Conservation (phyloP, 2,329 filamentous ascomycete genomes). For the Sporothrix pallida region DNA sequence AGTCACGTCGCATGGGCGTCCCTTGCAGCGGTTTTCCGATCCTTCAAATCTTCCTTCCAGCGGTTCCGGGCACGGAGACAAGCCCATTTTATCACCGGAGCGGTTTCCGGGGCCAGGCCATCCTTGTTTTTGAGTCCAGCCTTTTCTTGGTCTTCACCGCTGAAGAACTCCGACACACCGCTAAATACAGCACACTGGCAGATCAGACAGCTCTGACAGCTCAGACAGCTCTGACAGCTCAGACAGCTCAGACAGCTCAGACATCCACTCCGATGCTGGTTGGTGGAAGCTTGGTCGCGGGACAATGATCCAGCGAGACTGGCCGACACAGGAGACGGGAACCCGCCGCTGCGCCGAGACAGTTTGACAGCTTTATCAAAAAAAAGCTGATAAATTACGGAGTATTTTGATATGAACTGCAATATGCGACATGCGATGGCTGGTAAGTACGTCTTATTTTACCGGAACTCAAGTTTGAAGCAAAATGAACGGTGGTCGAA, state of each 20-base stretch:
- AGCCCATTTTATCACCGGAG: slow-evolving; percentile 13
- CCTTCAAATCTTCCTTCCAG: not conserved
- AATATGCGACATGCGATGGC: no score
- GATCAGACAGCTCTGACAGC: no score
- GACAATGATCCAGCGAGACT: slow-evolving; percentile 23
- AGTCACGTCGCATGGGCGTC: not conserved
- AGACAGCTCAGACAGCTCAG: no score
- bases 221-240: no score
- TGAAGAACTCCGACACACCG: not conserved
- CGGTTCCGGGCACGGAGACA: slow-evolving; percentile 10
- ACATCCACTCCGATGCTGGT: not conserved
- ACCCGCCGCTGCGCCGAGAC: not conserved
- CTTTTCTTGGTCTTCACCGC: not conserved
- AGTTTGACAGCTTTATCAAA: not conserved
- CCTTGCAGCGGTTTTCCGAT: not conserved
- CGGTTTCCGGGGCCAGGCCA: not conserved
- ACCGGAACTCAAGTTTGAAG: no score
- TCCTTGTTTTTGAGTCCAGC: no score
- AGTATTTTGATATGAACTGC: no score
- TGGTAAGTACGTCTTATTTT: no score
- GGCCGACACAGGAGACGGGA: slow-evolving; percentile 25
- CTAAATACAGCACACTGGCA: not conserved
- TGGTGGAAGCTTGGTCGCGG: slow-evolving; percentile 11
- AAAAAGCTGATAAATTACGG: no score
- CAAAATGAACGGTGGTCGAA: no score